Percentiles rank a stretch among this genome's conserved stretches.
Conservation (phyloP, 2,329 filamentous ascomycete genomes). For the Zopfia rhizophila region DNA sequence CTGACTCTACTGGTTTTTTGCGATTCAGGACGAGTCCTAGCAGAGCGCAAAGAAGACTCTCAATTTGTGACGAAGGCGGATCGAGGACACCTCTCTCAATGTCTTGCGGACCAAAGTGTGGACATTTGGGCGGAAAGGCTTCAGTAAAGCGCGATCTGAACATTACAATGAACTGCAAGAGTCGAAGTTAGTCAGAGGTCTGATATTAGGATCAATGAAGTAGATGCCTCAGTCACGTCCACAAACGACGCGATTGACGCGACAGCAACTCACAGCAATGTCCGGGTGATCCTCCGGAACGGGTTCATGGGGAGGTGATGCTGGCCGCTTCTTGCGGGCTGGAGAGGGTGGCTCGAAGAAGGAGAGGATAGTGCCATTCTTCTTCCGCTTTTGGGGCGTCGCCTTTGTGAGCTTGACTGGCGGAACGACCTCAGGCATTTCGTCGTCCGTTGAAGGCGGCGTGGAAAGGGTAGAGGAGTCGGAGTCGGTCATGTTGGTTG, state of each 20-base stretch:
- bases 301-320: constrained; percentile 90
- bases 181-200: constrained; percentile 45
- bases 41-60: constrained; percentile 89
- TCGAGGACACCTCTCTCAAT: constrained; percentile 88
- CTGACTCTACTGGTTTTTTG: constrained; percentile 99
- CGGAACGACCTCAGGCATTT: constrained; percentile 49
- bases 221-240: constrained; percentile 31
- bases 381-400: constrained; percentile 41
- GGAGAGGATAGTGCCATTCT: constrained; percentile 46
- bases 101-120: constrained; percentile 94
- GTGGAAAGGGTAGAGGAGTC: constrained; percentile 68
- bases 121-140: constrained; percentile 84
- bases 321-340: constrained; percentile 77
- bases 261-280: constrained; percentile 79
- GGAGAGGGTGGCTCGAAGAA: constrained; percentile 56
- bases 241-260: constrained; percentile 51
- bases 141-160: constrained; percentile 94
- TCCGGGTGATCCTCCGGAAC: constrained; percentile 89
- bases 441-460: constrained; percentile 68
- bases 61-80: constrained; percentile 82
- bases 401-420: constrained; percentile 37
- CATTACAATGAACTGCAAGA: constrained; percentile 90
- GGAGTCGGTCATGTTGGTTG: constrained; percentile 63
- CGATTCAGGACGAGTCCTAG: constrained; percentile 90
- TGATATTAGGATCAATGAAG: constrained; percentile 36